Base-by-base conservation (phyloP, 2,329 filamentous ascomycete genomes). In the Colletotrichum sojae region DNA sequence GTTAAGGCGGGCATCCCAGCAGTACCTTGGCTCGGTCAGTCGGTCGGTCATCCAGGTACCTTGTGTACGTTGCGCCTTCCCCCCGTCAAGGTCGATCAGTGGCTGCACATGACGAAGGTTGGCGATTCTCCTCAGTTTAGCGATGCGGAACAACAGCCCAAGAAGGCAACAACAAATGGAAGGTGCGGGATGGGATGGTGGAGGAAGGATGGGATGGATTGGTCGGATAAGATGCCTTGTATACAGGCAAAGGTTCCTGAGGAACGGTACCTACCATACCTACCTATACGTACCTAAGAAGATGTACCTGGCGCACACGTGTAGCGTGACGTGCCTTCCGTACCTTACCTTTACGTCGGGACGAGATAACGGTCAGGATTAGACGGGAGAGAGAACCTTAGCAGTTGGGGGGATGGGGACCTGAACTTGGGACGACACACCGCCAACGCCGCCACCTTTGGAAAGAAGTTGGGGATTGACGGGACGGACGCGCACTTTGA, bases 141-240 rank as follows among this genome's bases (percentile, higher is more conserved):
- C 22, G 45, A 36, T 16, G 27, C 43, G 45, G 36, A 55, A 39
- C 13, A 22, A n/a, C 49, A 52, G 49, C 15, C 49, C 18, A 22
- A 22, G 13, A 52, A 31, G 49, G 25, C 40, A 51, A 46, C 54
- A 60, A 60, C 40, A 57, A 27, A 36, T 53, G 52, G 51, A 52
- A 67, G 48, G 52, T 52, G 66, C 49, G 55, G 66, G 66, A 66
- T 45, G 62, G 45, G 15, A 69, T 69, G 55, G 66, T 56, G 61
- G 31, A 58, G 55, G 49, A 46, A 43, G 45, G 55, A 56, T 22
- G 55, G 43, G 39, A 60, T 39, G 51, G 62, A 66, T 66, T 66
- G 62, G 61, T 45, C 20, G 66, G 55, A 60, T 59, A 65, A 66
- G 40, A 25, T 66, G 49, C 20, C 40, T 27, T 36, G n/a, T n/a